These are phyloP conservation scores for Botrytis tulipae DNA, from an alignment of 2,329 filamentous ascomycete species.

Conservation along the genomic window DNA sequence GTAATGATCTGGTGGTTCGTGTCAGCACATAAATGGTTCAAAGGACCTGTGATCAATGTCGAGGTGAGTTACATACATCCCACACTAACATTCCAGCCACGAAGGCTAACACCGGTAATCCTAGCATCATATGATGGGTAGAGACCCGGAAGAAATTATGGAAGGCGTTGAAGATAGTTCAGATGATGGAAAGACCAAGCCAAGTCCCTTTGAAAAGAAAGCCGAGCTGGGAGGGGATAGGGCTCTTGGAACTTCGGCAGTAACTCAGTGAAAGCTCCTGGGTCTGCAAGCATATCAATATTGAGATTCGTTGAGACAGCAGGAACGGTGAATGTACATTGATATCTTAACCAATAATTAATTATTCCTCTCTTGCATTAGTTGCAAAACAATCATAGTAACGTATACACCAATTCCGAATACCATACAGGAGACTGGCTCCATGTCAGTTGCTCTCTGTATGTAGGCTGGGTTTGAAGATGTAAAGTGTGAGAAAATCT, in stretches of 20 bases:
- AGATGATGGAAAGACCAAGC: constrained; percentile 23
- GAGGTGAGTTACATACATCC: constrained; percentile 39
- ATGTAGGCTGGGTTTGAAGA: background rate
- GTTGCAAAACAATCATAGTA: constrained; percentile 19
- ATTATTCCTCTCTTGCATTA: constrained; percentile 19
- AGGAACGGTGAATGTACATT: background rate
- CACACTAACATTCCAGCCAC: constrained; percentile 9
- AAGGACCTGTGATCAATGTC: constrained; percentile 62
- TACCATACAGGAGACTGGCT: constrained; percentile 21
- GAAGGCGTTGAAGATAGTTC: constrained; percentile 31
- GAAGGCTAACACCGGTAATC: constrained; percentile 23
- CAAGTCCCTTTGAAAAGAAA: constrained; percentile 24
- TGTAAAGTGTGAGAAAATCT: background rate
- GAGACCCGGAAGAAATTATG: constrained; percentile 28
- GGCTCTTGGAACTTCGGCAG: background rate
- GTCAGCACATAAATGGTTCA: constrained; percentile 63
- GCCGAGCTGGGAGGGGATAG: constrained; percentile 12
- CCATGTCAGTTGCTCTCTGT: constrained; percentile 6
- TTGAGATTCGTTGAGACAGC: background rate
- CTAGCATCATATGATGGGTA: constrained; percentile 37
- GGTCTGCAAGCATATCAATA: background rate
- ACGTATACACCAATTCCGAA: constrained; percentile 20
- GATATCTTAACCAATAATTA: background rate
- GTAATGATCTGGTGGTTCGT: constrained; percentile 60
- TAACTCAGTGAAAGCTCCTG: constrained; percentile 1